These are phyloP conservation scores for Penicillium sp. DNA, from an alignment of 2,329 filamentous ascomycete species.

Conservation along the genomic window DNA sequence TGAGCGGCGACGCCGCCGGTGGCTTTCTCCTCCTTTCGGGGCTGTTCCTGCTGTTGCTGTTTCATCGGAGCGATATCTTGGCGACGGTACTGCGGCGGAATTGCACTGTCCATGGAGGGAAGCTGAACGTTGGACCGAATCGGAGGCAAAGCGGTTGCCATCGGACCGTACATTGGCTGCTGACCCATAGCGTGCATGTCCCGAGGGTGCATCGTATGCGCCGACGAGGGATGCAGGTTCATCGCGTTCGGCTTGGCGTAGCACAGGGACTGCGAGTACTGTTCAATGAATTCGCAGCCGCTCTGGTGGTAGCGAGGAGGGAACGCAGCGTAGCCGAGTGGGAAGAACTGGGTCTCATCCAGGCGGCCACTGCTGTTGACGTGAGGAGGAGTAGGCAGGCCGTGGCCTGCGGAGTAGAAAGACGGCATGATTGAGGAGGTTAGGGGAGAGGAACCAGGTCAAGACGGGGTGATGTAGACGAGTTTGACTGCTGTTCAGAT, in stretches of 20 bases:
- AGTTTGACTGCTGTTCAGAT: constrained; percentile 22
- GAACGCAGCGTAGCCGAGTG: constrained; percentile 43
- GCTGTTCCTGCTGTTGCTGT: constrained; percentile 37
- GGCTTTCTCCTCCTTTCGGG: constrained; percentile 66
- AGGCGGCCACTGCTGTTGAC: constrained; percentile 41
- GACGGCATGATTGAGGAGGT: constrained; percentile 44
- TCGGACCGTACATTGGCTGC: constrained; percentile 42
- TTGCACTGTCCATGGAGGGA: constrained; percentile 46
- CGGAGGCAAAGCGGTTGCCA: constrained; percentile 44
- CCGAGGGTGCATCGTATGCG: constrained; percentile 36
- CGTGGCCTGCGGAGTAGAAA: constrained; percentile 46
- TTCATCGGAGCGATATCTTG: constrained; percentile 38
- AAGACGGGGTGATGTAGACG: constrained; percentile 44
- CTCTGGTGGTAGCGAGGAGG: constrained; percentile 49
- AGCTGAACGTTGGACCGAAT: constrained; percentile 46
- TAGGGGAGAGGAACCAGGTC: constrained; percentile 32
- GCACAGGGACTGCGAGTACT: constrained; percentile 49
- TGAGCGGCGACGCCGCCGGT: constrained; percentile 88
- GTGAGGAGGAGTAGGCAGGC: constrained; percentile 49
- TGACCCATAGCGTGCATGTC: constrained; percentile 39
- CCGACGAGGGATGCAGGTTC: constrained; percentile 36
- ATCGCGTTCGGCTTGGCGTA: constrained; percentile 44
- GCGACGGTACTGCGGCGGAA: constrained; percentile 47
- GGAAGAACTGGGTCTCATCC: constrained; percentile 47
- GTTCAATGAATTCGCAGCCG: constrained; percentile 51